These are phyloP conservation scores for Ceratorhiza oryzae-sativae DNA, from an alignment of 1,284 basidiomycete genomes.

Conservation along the genomic window DNA sequence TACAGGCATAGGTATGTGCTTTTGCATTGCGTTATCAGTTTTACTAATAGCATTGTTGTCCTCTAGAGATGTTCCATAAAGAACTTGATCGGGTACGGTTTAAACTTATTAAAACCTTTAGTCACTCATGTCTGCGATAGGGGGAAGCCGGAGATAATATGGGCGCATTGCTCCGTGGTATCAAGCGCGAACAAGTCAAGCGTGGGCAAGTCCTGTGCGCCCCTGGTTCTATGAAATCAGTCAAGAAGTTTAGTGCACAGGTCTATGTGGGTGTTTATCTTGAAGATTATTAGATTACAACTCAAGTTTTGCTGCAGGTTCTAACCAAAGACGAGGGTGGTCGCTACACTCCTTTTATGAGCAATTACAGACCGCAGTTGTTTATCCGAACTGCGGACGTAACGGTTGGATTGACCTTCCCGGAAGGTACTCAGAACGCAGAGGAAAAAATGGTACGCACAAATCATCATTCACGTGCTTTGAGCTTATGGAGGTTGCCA, in stretches of 20 bases:
- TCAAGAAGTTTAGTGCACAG: constrained; percentile 93
- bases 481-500: constrained; percentile 28
- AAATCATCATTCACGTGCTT: not conserved
- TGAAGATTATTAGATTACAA: not conserved
- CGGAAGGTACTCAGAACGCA: constrained; percentile 77
- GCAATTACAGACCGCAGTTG: constrained; percentile 95
- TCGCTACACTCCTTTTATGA: constrained; percentile 97
- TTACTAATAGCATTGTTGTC: constrained; percentile 27
- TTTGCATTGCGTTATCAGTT: constrained; percentile 19
- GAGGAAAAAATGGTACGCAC: constrained; percentile 78
- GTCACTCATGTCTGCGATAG: constrained; percentile 49
- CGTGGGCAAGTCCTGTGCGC: constrained; percentile 92
- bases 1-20: constrained; percentile 85
- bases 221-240: constrained; percentile 92
- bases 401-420: constrained; percentile 86
- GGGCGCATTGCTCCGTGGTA: constrained; percentile 95
- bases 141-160: constrained; percentile 99
- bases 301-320: constrained; percentile 57
- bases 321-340: constrained; percentile 99
- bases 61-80: constrained; percentile 98
- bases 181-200: constrained; percentile 95
- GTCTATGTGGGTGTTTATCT: constrained; percentile 70
- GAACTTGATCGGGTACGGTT: constrained; percentile 86
- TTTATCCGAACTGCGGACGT: constrained; percentile 97
- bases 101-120: not conserved